Conservation (phyloP, 2,329 filamentous ascomycete species). For the Trichoderma koningiopsis region DNA sequence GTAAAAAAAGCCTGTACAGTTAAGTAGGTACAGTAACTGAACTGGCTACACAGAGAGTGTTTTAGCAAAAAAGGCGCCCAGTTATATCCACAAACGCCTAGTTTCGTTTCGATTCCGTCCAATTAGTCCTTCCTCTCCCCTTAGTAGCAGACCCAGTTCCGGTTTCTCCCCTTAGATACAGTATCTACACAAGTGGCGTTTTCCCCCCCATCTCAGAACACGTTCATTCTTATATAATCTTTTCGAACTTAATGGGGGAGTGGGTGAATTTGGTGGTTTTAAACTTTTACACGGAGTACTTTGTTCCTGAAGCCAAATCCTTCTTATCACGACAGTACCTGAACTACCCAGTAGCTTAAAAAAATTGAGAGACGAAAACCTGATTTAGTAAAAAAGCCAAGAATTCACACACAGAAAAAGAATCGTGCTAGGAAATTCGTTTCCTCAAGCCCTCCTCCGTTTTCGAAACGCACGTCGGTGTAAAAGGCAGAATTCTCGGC, state of each 20-base stretch:
- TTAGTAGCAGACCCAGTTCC: neutral
- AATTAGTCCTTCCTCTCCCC: neutral
- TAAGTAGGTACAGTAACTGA: neutral
- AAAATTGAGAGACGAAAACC: neutral
- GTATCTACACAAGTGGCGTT: neutral
- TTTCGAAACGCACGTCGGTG: neutral
- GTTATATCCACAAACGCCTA: neutral
- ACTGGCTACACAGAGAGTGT: neutral
- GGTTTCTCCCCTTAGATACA: neutral
- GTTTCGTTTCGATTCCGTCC: neutral
- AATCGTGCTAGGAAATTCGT: neutral
- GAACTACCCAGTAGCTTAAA: neutral
- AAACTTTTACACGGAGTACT: constrained; percentile 6
- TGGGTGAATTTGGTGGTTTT: neutral
- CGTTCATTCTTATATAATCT: neutral
- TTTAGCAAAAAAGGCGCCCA: neutral
- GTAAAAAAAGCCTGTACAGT: neutral
- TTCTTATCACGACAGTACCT: neutral
- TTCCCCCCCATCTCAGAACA: too few species aligned
- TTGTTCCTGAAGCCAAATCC: constrained; percentile 4
- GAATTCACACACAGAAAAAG: neutral
- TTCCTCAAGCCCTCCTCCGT: neutral
- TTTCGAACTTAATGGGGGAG: neutral
- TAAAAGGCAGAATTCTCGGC: neutral
- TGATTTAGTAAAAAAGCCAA: neutral